These are phyloP conservation scores for Penicillium bovifimosum DNA, from an alignment of 495 filamentous ascomycete species.

Conservation along the genomic window DNA sequence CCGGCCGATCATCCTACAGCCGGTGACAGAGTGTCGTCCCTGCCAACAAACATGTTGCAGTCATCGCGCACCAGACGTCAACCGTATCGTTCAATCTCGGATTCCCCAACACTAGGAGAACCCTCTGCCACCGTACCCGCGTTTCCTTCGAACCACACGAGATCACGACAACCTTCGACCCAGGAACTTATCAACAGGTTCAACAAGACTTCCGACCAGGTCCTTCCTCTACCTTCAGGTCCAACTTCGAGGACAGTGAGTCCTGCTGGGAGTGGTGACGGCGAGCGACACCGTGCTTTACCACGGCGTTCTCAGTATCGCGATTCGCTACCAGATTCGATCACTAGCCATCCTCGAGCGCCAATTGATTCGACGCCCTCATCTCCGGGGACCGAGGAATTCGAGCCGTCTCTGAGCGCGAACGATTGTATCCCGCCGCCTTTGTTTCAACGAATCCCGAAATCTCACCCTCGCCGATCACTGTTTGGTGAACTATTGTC, in stretches of 20 bases:
- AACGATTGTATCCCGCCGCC: constrained; percentile 13
- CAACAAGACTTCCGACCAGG: constrained; percentile 51
- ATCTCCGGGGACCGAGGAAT: constrained; percentile 2
- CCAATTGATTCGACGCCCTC: constrained; percentile 11
- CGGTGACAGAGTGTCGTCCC: constrained; percentile 23
- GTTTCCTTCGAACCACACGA: constrained; percentile 19
- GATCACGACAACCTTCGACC: constrained; percentile 47
- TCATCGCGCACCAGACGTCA: constrained; percentile 22
- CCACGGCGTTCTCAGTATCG: constrained; percentile 26
- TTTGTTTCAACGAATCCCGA: constrained; percentile 17
- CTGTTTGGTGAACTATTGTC: constrained; percentile 49
- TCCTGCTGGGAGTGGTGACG: constrained; percentile 28
- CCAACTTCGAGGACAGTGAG: constrained; percentile 33
- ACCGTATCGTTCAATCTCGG: constrained; percentile 34
- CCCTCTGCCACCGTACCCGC: constrained; percentile 14
- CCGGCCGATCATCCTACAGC: constrained; percentile 13
- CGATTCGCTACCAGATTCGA: constrained; percentile 13
- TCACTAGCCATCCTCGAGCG: constrained; percentile 5
- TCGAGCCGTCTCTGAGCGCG: background rate
- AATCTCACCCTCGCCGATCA: constrained; percentile 31
- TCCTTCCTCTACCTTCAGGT: constrained; percentile 42
- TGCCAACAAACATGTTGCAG: constrained; percentile 25
- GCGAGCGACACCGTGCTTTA: constrained; percentile 21
- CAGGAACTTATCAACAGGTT: constrained; percentile 59
- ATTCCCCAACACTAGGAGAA: constrained; percentile 25